Base-by-base conservation (phyloP, 2,329 filamentous ascomycete species). In the Colletotrichum paranaense region DNA sequence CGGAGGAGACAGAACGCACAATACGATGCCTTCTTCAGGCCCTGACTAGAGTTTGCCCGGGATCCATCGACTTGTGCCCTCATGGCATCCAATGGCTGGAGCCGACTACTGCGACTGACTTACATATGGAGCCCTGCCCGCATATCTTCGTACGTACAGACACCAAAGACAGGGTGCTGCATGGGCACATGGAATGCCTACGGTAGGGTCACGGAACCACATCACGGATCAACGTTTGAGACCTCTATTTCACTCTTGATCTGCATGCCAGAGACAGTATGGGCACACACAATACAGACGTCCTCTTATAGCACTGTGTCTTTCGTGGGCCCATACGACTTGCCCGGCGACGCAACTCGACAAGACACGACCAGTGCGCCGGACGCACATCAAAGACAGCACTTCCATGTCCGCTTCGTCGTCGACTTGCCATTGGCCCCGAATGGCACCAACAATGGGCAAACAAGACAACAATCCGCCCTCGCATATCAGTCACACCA, bases 91-190 rank as follows among this genome's bases (percentile, higher is more conserved):
- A 49, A 56, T 65, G 42, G 68, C 28, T 55, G 55, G 22, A 38
- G 56, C 28, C 35, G 46, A 52, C 70, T 73, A 66, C 70, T 73
- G 67, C 70, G 62, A 70, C 28, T 70, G 46, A 70, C 67, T 73
- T 70, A 70, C 70, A 73, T 70, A 70, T 60, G 67, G 55, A 52
- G 32, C 62, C 62, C 53, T 35, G 67, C 67, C 67, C 56, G 70
- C 60, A 70, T 73, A 62, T 66, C 35, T 57, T 73, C 42, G 55
- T 70, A 70, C 67, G 70, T 60, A 64, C 35, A 62, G 55, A 46
- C 55, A 65, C 60, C 53, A 65, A 56, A 42, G 60, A 38, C 60
- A 73, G 70, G 70, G 70, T 66, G 67, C 55, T 28, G 46, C 42
- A 49, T 35, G 55, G 24, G n/a, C 60, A 66, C 60, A 53, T 53